phyloP scores from a whole-genome alignment of 1,139 yeast species.

The Schwanniomyces etchellsii region DNA sequence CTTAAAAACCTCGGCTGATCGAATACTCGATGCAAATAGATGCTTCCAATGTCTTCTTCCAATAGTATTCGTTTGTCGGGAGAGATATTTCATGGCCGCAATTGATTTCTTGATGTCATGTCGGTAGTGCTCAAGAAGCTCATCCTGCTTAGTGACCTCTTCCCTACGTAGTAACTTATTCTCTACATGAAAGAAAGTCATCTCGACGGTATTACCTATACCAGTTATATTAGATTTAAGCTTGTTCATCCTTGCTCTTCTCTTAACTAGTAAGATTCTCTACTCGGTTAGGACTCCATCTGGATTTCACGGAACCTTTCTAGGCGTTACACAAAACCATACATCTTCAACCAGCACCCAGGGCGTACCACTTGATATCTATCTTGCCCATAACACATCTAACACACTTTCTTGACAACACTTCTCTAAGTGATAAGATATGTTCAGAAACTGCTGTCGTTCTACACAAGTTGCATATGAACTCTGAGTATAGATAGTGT shows the following conservation, averaged over 20 bases:
- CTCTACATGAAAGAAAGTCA: not conserved
- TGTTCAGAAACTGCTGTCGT: too few relatives aligned
- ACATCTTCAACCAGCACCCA: too few relatives aligned
- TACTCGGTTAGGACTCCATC: not conserved
- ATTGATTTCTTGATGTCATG: conserved; percentile 35
- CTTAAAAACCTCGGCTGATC: conserved; percentile 25
- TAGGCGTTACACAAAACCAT: not conserved
- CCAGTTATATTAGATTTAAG: not conserved
- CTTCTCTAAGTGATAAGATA: too few relatives aligned
- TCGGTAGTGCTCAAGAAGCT: conserved; percentile 1
- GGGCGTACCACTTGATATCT: too few relatives aligned
- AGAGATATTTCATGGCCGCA: conserved; percentile 38
- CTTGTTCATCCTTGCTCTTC: not conserved
- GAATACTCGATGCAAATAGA: conserved; percentile 28
- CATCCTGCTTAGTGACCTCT: not conserved
- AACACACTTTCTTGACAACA: too few relatives aligned
- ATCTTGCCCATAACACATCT: too few relatives aligned
- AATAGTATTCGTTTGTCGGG: conserved; percentile 29
- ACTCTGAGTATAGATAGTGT: too few relatives aligned
- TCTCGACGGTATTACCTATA: not conserved
- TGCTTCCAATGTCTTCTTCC: conserved; percentile 29
- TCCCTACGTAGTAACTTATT: not conserved
- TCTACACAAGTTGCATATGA: too few relatives aligned
- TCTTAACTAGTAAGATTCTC: not conserved
- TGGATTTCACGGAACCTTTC: not conserved